Evolutionary conservation across 495 filamentous ascomycete species (phyloP), one percentile per base, ranked within the genome.

Genomic region (Diplogelasinospora grovesii): DNA sequence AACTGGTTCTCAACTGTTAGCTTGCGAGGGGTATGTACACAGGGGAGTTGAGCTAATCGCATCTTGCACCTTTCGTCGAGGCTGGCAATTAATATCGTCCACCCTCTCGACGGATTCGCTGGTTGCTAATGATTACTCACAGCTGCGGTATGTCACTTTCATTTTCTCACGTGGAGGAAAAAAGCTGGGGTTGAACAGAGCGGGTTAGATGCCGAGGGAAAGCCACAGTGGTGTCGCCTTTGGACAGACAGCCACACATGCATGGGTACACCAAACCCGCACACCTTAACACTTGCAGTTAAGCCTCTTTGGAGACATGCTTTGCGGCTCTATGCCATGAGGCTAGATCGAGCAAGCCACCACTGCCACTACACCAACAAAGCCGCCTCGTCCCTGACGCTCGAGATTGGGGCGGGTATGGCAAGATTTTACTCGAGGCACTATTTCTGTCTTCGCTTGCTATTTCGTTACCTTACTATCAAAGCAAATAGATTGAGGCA

Each of bases 71-170:
- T n/a, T n/a, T 39, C 27, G 46, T 46, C 48, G 34, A 43, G 47
- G 21, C 45, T 40, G 23, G 16, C 34, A 52, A 24, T 49, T 58
- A 48, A 52, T 58, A 50, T 36, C 32, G n/a, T 36, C 32, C 45
- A 51, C 39, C 51, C 54, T 48, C 29, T 37, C 14, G 23, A 36
- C 10, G 22, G n/a, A 29, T 49, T 55, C 56, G 41, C 25, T 53
- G 52, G 55, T 50, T 22, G 37, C 22, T 43, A 18, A 35, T 16
- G 14, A 41, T 14, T 6, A 23, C 29, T 33, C 20, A 44, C 39
- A 22, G 22, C 28, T n/a, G n/a, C n/a, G n/a, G n/a, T n/a, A n/a
- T n/a, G n/a, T n/a, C n/a, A n/a, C n/a, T n/a, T 28, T 43, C 39
- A 39, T 51, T 31, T 41, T 39, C 35, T 26, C 19, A 26, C 36